These are phyloP conservation scores for Cryphonectria japonica DNA, from an alignment of 2,329 filamentous ascomycete genomes.

Conservation along the genomic window DNA sequence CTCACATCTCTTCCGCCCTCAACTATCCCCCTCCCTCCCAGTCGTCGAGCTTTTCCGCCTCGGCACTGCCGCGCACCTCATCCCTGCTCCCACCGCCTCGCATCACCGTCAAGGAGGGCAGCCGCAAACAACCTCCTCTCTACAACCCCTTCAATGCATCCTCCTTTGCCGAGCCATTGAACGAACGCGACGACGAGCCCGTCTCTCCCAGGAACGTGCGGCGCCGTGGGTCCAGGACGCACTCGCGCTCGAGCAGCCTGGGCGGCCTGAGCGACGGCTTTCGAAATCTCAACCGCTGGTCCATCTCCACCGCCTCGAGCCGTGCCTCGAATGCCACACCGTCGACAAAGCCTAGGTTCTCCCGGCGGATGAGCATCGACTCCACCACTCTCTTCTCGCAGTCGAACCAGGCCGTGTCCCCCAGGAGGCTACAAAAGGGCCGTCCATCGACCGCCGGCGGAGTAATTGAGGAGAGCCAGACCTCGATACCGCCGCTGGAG, in stretches of 20 bases:
- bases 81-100: conserved; percentile 48
- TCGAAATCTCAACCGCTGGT: conserved; percentile 57
- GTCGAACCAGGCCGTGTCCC: conserved; percentile 37
- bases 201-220: conserved; percentile 30
- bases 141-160: conserved; percentile 37
- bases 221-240: conserved; percentile 31
- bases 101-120: conserved; percentile 33
- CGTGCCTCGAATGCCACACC: conserved; percentile 44
- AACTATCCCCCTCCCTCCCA: conserved; percentile 32
- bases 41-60: conserved; percentile 35
- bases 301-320: conserved; percentile 55
- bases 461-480: conserved; percentile 35
- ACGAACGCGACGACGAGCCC: conserved; percentile 32
- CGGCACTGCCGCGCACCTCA: conserved; percentile 46
- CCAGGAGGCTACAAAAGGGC: conserved; percentile 45
- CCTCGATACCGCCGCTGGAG: conserved; percentile 39
- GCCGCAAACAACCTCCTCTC: conserved; percentile 25
- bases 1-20: conserved; percentile 30
- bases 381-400: conserved; percentile 38
- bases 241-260: conserved; percentile 43
- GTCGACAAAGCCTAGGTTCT: conserved; percentile 41
- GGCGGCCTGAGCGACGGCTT: conserved; percentile 47
- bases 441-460: conserved; percentile 39
- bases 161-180: conserved; percentile 25
- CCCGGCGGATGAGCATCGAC: conserved; percentile 51